Evolutionary conservation across 139 green algal species (phyloP), one percentile per base, ranked within the genome.

Genomic region (Limnomonas spitsbergensis): DNA sequence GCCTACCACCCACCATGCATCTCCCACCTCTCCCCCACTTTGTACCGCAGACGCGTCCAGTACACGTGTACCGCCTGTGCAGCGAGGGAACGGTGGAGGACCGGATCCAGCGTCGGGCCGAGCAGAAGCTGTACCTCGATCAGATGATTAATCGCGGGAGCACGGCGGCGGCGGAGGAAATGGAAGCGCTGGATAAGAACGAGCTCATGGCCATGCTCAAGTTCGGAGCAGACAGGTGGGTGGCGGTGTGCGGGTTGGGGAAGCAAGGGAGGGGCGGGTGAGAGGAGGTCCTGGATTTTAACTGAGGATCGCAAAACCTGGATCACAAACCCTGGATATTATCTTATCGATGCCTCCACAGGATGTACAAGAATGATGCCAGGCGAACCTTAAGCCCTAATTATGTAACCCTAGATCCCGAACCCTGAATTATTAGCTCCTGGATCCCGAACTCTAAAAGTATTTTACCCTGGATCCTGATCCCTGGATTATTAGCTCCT

Each of bases 51-150:
- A 90, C 80, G 38, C 80, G 80, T 53, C 80, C 83, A 1, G 85
- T 91, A 69, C 89, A 92, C 78, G 77, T 92, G 53, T 92, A 91
- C 81, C 87, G 89, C 27, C 75, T 93, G 40, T 80, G 85, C 32
- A 85, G 53, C 2, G 69, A 73, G 38, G 85, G 87, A 71, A 93
- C 84, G 9, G 81, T 94, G 40, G 90, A 94, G 87, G 88, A 94
- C 78, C 86, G 89, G 71, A 89, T 94, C 52, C 87, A 92, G 85
- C 75, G 84, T 47, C 80, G 88, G 0, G 89, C 90, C 1, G 87
- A 92, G 73, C 75, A 85, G 61, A 94, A 94, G 88, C 86, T 92
- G 34, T 91, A 86, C 80, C 85, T 94, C 40, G 89, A 90, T 76
- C 77, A 90, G 84, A 92, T 94, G 88, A 88, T 94, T 37, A 94